These are phyloP conservation scores for Pyrus betulifolia DNA, from an alignment of 306 rosid genomes.

Conservation along the genomic window DNA sequence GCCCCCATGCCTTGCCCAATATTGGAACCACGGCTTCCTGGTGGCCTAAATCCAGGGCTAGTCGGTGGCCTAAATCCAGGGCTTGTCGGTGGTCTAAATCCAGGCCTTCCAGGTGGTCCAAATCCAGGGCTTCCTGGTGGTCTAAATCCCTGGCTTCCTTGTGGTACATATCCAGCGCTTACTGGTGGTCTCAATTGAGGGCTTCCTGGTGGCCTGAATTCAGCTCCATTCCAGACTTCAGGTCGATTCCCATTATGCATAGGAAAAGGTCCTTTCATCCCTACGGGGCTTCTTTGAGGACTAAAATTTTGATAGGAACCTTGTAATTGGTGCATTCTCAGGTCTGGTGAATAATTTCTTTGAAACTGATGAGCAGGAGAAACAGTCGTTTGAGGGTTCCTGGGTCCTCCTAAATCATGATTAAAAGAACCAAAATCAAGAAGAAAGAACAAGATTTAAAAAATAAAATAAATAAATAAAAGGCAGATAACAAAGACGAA, in stretches of 20 bases:
- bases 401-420: conserved; percentile 38
- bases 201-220: conserved; percentile 19
- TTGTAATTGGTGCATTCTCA: conserved; percentile 27
- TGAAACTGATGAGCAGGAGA: conserved; percentile 37
- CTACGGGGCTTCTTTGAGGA: conserved; percentile 26
- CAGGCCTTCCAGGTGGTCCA: background rate
- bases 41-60: background rate
- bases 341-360: conserved; percentile 19
- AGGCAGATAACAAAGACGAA: background rate
- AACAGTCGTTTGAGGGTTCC: conserved; percentile 36
- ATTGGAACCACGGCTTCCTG: conserved; percentile 23
- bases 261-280: conserved; percentile 11
- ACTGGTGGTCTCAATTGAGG: conserved; percentile 31
- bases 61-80: background rate
- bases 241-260: conserved; percentile 21
- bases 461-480: conserved; percentile 1
- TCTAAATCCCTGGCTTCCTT: conserved; percentile 7
- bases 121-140: background rate
- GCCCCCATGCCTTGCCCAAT: conserved; percentile 29
- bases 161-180: conserved; percentile 34
- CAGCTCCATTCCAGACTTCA: conserved; percentile 41
- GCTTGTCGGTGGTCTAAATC: background rate
- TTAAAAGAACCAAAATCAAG: conserved; percentile 8
- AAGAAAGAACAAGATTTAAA: background rate
- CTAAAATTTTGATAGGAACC: conserved; percentile 18